Conservation (phyloP, 805 yeast genomes). For the Priceomyces melissophilus region DNA sequence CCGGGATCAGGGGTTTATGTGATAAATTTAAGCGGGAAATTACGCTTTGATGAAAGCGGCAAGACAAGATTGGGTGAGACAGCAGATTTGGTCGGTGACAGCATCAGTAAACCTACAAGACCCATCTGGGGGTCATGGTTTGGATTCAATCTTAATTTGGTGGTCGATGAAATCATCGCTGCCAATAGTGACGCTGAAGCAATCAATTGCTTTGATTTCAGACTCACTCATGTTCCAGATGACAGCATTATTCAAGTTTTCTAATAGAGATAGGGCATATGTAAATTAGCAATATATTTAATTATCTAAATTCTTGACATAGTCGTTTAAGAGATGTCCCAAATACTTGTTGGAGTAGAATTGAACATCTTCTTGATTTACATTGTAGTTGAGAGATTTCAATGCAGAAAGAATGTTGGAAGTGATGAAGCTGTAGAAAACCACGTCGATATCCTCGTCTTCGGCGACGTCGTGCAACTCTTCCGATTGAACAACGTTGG, state of each 20-base stretch:
- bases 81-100: conserved; percentile 44
- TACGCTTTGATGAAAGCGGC: conserved; percentile 75
- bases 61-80: conserved; percentile 61
- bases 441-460: conserved; percentile 46
- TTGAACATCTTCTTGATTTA: conserved; percentile 10
- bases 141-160: conserved; percentile 59
- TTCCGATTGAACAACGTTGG: conserved; percentile 70
- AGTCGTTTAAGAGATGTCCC: conserved; percentile 33
- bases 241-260: conserved; percentile 37
- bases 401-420: conserved; percentile 34
- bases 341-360: conserved; percentile 31
- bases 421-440: conserved; percentile 73
- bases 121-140: conserved; percentile 67
- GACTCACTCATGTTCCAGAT: conserved; percentile 61
- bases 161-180: conserved; percentile 51
- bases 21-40: conserved; percentile 55
- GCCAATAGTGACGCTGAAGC: conserved; percentile 39
- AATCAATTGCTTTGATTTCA: conserved; percentile 62
- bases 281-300: conserved; percentile 4
- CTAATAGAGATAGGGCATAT: neutral
- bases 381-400: conserved; percentile 22
- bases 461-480: conserved; percentile 25
- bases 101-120: conserved; percentile 26
- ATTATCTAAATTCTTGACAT: conserved; percentile 16
- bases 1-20: conserved; percentile 60